A percentile compares a stretch with the other conserved stretches of the same genome.
These are phyloP conservation scores for Eutrema salsugineum DNA, from an alignment of 441 rosid species.

Conservation along the genomic window DNA sequence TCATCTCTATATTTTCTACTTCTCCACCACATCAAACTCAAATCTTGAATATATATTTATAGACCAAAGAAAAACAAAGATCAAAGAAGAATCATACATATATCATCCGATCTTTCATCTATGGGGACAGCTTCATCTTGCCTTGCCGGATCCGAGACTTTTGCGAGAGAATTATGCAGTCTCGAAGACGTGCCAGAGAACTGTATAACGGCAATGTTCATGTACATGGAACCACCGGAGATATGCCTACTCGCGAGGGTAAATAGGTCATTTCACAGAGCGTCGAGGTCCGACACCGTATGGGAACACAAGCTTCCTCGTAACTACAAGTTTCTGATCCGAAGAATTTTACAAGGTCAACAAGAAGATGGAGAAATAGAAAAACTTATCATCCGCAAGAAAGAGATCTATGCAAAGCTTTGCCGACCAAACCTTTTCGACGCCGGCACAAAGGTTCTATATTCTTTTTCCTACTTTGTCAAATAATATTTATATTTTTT, in stretches of 20 bases:
- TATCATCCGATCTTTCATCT: neutral
- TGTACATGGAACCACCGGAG: conserved; percentile 56
- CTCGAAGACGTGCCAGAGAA: conserved; percentile 58
- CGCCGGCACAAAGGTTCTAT: conserved; percentile 50
- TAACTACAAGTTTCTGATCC: conserved; percentile 45
- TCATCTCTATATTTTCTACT: conserved; percentile 46
- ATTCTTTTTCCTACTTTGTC: too few species aligned
- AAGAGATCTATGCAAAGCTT: conserved; percentile 49
- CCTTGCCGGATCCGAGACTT: conserved; percentile 25
- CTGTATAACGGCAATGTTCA: conserved; percentile 46
- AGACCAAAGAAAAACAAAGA: neutral
- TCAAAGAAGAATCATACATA: neutral
- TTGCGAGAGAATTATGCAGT: conserved; percentile 22
- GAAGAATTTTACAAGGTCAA: conserved; percentile 37
- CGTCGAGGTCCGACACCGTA: conserved; percentile 53
- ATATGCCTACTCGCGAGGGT: conserved; percentile 50
- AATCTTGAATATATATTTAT: neutral
- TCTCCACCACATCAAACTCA: conserved; percentile 42
- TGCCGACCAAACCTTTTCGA: conserved; percentile 48
- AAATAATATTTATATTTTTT: neutral
- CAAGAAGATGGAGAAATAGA: conserved; percentile 3
- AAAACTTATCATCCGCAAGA: conserved; percentile 33
- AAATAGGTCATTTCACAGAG: conserved; percentile 48
- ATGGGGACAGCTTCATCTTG: conserved; percentile 58
- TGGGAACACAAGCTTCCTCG: conserved; percentile 67